Percentiles rank a stretch among this genome's conserved stretches.
Conservation (phyloP, 2,329 filamentous ascomycete species). For the Phialophora verrucosa region DNA sequence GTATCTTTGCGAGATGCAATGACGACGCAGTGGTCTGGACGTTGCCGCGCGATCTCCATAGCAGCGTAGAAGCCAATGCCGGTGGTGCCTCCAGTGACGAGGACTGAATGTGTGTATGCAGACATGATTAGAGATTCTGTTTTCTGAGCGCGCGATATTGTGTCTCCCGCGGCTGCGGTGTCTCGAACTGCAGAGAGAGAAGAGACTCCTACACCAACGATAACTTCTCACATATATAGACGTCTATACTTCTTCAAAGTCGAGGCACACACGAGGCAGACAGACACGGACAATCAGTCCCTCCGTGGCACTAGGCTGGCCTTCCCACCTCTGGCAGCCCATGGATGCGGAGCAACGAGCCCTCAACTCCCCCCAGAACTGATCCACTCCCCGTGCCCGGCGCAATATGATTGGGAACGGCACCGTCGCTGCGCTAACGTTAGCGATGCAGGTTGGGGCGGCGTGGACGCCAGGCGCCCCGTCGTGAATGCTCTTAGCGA, state of each 20-base stretch:
- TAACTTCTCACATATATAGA: no score
- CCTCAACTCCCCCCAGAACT: no score
- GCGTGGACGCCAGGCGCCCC: no score
- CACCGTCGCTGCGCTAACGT: conserved; percentile 11
- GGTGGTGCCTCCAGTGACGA: conserved; percentile 57
- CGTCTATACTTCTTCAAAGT: no score
- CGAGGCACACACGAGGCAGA: not conserved
- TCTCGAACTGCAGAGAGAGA: no score
- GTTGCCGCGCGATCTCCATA: conserved; percentile 48
- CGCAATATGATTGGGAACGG: conserved; percentile 25
- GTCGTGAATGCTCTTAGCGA: no score
- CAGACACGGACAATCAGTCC: not conserved
- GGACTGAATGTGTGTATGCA: conserved; percentile 35
- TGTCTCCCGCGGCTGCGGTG: not conserved
- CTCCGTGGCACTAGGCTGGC: not conserved
- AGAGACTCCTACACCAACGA: not conserved
- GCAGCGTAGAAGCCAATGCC: conserved; percentile 54
- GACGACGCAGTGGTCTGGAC: conserved; percentile 52
- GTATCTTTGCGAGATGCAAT: conserved; percentile 53
- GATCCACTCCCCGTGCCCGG: not conserved
- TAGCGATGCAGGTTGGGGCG: no score
- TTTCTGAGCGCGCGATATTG: not conserved
- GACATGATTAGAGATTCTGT: conserved; percentile 27
- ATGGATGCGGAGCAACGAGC: no score
- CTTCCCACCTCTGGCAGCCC: no score